These are phyloP conservation scores for Hymenoscyphus linearis DNA, from an alignment of 2,329 filamentous ascomycete genomes.

Conservation along the genomic window DNA sequence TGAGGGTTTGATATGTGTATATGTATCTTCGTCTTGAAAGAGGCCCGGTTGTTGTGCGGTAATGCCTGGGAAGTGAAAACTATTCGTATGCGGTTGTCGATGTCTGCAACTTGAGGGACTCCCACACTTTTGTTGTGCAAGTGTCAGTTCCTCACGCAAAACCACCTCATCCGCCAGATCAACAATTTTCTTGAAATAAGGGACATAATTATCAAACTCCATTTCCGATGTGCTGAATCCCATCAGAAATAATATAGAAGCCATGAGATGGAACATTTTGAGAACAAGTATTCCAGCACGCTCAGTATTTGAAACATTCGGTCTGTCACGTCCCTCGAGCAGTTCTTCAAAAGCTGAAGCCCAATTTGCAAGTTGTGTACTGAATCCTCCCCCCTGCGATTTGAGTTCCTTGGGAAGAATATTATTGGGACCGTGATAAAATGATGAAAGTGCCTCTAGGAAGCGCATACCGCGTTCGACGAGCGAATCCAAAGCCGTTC, in stretches of 20 bases:
- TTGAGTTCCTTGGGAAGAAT: slow-evolving; percentile 37
- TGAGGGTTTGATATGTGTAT: slow-evolving; percentile 37
- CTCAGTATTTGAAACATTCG: slow-evolving; percentile 45
- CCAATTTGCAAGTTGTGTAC: slow-evolving; percentile 49
- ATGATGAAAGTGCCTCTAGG: slow-evolving; percentile 48
- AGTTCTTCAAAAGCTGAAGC: slow-evolving; percentile 51
- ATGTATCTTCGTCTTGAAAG: slow-evolving; percentile 14
- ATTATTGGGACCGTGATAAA: slow-evolving; percentile 40
- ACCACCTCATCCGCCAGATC: slow-evolving; percentile 54
- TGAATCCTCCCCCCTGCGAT: slow-evolving; percentile 37
- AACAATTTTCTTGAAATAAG: slow-evolving; percentile 50
- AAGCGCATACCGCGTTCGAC: slow-evolving; percentile 54
- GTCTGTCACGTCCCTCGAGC: slow-evolving; percentile 41
- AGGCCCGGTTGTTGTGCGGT: slow-evolving; percentile 10
- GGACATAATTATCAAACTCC: slow-evolving; percentile 50
- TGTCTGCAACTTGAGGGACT: slow-evolving; percentile 20
- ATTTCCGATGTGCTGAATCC: slow-evolving; percentile 54
- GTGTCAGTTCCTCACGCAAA: slow-evolving; percentile 28
- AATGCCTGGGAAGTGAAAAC: slow-evolving; percentile 16
- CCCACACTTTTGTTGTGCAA: slow-evolving; percentile 22
- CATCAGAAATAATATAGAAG: slow-evolving; percentile 52
- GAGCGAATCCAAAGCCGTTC: slow-evolving; percentile 50
- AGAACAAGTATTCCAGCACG: slow-evolving; percentile 55
- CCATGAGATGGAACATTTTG: slow-evolving; percentile 58
- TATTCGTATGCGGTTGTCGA: not conserved